Base-by-base conservation (phyloP, 2,329 filamentous ascomycete genomes). In the Dendryphion nanum region DNA sequence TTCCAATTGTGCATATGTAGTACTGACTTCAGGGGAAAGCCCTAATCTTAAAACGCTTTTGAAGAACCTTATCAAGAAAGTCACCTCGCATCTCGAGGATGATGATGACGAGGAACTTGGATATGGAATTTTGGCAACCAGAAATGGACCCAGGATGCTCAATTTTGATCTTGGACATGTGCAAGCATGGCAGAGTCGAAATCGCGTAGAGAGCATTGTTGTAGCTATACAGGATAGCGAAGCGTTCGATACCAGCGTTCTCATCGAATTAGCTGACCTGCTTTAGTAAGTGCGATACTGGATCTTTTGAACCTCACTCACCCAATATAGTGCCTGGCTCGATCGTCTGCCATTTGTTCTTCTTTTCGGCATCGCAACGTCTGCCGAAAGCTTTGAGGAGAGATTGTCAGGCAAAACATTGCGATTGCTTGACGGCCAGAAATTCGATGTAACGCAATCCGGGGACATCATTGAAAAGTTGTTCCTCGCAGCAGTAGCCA, bases 191-290 rank as follows among this genome's bases (percentile, higher is more conserved):
- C 71, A 82, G 12, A 73, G 72, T 41, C 68, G 72, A 6, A 74
- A 76, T 24, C 61, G 66, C 17, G 75, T 75, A 19, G 66, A 76
- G 28, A 79, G 81, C 49, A 76, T 91, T 7, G 76, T 88, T 35
- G 71, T 94, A 33, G 81, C 84, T 0, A 81, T 93, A 42, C 83
- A 89, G 59, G 87, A 93, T 55, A 89, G 85, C 45, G 88, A 93
- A 64, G 86, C 83, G 0, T 90, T 93, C 56, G 86, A 90, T 51
- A 79, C 79, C 32, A 70, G 70, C 19, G 65, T 93, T n/a, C 68
- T 94, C 10, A 82, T 81, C 1, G 86, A 91, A 41, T 58, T 89
- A 23, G 76, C 91, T 31, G 72, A 75, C 24, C 73, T 90, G 4
- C 75, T 91, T 42, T 77, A 79, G 83, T 85, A 71, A 33, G 75